Percentiles rank a stretch among this genome's conserved stretches.
These are phyloP conservation scores for Serendipita sp. DNA, from an alignment of 768 basidiomycete species.

Conservation along the genomic window DNA sequence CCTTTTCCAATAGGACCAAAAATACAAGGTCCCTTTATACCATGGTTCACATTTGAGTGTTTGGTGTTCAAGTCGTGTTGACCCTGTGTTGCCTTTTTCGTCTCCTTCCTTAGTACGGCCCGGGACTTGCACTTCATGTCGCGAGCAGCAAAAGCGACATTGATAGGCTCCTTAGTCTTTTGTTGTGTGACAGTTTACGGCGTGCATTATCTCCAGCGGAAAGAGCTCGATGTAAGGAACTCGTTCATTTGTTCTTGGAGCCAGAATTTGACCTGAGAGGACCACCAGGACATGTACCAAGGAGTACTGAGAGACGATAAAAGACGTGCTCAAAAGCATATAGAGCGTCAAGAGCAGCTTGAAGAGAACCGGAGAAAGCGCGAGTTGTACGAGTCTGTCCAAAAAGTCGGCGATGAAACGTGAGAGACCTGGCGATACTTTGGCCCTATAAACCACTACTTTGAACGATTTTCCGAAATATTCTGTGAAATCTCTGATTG, in stretches of 20 bases:
- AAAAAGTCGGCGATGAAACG: conserved; percentile 15
- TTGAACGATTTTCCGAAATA: too few relatives aligned
- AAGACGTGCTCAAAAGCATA: conserved; percentile 55
- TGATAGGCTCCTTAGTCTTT: conserved; percentile 46
- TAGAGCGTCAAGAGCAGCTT: conserved; percentile 44
- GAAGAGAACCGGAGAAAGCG: conserved; percentile 37
- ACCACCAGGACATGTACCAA: conserved; percentile 65
- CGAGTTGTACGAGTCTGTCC: conserved; percentile 45
- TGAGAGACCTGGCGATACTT: neutral
- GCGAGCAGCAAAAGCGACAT: conserved; percentile 53
- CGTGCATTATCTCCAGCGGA: conserved; percentile 72
- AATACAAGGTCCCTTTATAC: too few relatives aligned
- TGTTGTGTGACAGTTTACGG: conserved; percentile 67
- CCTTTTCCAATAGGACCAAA: too few relatives aligned
- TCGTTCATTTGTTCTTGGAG: neutral
- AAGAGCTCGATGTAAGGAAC: conserved; percentile 56
- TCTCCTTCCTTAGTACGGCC: too few relatives aligned
- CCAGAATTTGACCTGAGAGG: neutral
- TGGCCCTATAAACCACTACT: neutral
- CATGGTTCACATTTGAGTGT: too few relatives aligned
- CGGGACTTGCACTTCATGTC: conserved; percentile 28
- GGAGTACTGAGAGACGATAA: conserved; percentile 84
- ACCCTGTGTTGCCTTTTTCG: too few relatives aligned
- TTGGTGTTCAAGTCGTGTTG: too few relatives aligned
- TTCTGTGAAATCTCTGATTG: neutral